Conservation (phyloP, 2,329 filamentous ascomycete genomes). For the Daldinia sp. region DNA sequence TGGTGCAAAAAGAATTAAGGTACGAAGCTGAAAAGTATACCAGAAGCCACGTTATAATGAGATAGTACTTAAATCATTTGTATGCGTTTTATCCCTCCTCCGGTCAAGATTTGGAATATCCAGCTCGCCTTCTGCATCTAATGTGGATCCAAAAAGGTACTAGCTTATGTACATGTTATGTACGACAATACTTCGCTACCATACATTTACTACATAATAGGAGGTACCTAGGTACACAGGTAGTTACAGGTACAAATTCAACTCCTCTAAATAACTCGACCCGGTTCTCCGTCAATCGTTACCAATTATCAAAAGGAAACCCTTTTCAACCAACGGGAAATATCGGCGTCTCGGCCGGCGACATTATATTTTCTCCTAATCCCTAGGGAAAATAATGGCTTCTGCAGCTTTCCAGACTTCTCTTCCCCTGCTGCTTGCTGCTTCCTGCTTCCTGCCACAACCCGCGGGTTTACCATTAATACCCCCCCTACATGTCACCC, state of each 20-base stretch:
- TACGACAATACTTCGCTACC: conserved; percentile 6
- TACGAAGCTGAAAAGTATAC: conserved; percentile 1
- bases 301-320: neutral
- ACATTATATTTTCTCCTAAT: conserved; percentile 12
- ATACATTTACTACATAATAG: no score
- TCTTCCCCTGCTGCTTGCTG: neutral
- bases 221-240: neutral
- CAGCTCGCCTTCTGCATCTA: conserved; percentile 10
- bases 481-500: neutral
- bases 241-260: neutral
- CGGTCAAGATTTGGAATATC: conserved; percentile 37
- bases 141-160: neutral
- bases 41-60: neutral
- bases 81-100: neutral
- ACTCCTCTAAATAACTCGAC: neutral
- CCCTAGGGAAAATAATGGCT: neutral
- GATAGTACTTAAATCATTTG: neutral
- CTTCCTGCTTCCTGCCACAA: neutral
- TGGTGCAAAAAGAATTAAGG: neutral
- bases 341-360: conserved; percentile 14
- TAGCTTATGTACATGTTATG: neutral
- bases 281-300: conserved; percentile 9
- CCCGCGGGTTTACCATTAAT: neutral
- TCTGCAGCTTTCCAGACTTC: conserved; percentile 7
- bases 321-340: conserved; percentile 20